Conservation (phyloP, 202 grass and related monocot species). For the Alloteropsis angusta region DNA sequence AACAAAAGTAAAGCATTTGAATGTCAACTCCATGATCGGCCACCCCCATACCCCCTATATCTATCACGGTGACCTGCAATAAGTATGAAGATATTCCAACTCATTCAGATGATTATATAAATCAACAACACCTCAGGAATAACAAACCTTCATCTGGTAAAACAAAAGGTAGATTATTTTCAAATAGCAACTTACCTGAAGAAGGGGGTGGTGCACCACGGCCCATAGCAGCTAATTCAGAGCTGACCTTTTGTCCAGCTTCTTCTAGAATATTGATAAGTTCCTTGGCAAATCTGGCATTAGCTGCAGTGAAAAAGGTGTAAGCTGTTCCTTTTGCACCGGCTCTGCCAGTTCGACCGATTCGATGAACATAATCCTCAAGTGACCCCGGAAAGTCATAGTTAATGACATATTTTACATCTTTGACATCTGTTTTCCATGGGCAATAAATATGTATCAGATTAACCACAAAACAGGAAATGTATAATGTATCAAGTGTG, state of each 20-base stretch:
- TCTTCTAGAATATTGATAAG: slow-evolving; percentile 78
- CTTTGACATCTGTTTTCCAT: slow-evolving; percentile 71
- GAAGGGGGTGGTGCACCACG: slow-evolving; percentile 56
- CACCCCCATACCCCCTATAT: slow-evolving; percentile 54
- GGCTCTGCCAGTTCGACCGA: slow-evolving; percentile 82
- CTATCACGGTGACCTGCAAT: slow-evolving; percentile 59
- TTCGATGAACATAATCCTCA: slow-evolving; percentile 95
- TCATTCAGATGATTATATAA: neutral
- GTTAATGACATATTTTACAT: slow-evolving; percentile 98
- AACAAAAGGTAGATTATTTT: neutral
- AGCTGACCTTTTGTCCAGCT: slow-evolving; percentile 84
- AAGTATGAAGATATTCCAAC: slow-evolving; percentile 18
- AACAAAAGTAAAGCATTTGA: slow-evolving; percentile 11
- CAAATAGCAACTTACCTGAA: slow-evolving; percentile 32
- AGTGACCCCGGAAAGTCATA: slow-evolving; percentile 90
- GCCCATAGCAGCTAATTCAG: slow-evolving; percentile 75
- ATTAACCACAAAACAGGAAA: slow-evolving; percentile 8
- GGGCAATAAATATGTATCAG: slow-evolving; percentile 1
- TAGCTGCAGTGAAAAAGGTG: slow-evolving; percentile 84
- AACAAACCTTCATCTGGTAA: neutral
- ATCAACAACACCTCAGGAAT: neutral
- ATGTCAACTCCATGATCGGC: slow-evolving; percentile 52
- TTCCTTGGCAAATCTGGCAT: slow-evolving; percentile 89
- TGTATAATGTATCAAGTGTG: neutral
- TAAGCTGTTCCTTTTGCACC: slow-evolving; percentile 94